Evolutionary conservation across 1,284 basidiomycete species (phyloP).

Genomic region (Malassezia obtusa): DNA sequence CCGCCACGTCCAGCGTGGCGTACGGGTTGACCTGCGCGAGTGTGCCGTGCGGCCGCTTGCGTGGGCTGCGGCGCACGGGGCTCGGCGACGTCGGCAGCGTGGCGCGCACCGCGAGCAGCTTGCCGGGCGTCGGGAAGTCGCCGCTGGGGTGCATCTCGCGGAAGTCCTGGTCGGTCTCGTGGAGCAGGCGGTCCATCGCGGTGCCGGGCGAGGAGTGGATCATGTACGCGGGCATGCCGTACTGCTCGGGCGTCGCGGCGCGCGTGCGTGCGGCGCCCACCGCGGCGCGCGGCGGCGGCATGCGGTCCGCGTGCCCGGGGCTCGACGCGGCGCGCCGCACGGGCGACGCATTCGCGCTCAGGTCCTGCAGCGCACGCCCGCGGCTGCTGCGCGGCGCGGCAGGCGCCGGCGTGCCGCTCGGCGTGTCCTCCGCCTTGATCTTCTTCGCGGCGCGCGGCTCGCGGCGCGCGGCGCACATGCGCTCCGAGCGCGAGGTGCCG

Average conservation of each 20-base stretch:
- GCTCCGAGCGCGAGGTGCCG: conserved; percentile 28
- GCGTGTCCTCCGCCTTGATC: neutral
- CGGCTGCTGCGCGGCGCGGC: neutral
- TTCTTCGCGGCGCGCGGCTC: neutral
- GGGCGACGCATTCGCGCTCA: conserved; percentile 5
- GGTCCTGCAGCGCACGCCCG: neutral
- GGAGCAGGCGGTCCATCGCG: conserved; percentile 37
- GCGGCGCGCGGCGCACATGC: conserved; percentile 17
- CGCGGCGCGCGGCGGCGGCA: conserved; percentile 11
- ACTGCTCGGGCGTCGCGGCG: conserved; percentile 10
- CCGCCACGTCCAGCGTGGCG: conserved; percentile 20
- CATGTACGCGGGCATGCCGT: conserved; percentile 32
- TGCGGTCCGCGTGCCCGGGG: conserved; percentile 27
- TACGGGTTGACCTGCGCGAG: conserved; percentile 35
- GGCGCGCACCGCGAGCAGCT: conserved; percentile 15
- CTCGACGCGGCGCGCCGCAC: conserved; percentile 8
- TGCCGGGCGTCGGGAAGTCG: conserved; percentile 22
- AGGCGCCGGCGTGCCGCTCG: conserved; percentile 7
- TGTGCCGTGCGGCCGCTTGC: conserved; percentile 42
- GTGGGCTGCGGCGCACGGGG: conserved; percentile 33
- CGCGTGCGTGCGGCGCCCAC: neutral
- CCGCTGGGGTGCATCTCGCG: conserved; percentile 21
- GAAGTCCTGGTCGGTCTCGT: conserved; percentile 36
- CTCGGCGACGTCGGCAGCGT: conserved; percentile 13
- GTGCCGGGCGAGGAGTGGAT: conserved; percentile 41